A percentile compares a stretch with the other conserved stretches of the same genome.
Evolutionary conservation across 306 rosid genomes (phyloP).

Genomic region (Trichosanthes cucumerina): DNA sequence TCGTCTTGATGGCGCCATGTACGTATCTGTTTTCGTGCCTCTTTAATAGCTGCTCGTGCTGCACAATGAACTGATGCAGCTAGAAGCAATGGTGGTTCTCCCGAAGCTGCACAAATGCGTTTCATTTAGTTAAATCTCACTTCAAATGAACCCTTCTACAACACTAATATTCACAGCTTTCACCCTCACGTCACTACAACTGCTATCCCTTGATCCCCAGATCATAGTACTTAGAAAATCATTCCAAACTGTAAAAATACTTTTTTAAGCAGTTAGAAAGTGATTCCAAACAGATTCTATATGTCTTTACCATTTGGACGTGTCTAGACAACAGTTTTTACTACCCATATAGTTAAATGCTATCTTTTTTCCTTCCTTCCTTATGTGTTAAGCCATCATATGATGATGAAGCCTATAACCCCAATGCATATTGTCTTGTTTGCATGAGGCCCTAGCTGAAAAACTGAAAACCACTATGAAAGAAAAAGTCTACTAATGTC

Average conservation of each 20-base stretch:
- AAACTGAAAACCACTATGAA: not conserved
- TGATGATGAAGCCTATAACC: not conserved
- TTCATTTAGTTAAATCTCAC: not conserved
- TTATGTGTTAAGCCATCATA: not conserved
- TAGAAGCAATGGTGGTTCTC: constrained; percentile 78
- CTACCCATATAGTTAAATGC: not conserved
- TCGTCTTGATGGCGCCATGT: constrained; percentile 43
- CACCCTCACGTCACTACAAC: not conserved
- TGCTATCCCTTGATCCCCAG: not conserved
- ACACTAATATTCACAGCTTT: not conserved
- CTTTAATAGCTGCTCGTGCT: constrained; percentile 70
- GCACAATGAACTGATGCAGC: constrained; percentile 89
- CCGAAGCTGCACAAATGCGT: constrained; percentile 60
- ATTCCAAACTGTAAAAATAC: no score
- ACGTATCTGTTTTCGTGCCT: constrained; percentile 59
- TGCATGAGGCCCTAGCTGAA: not conserved
- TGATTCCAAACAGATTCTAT: not conserved
- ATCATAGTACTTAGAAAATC: no score
- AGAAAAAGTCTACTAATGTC: not conserved
- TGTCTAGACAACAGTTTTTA: not conserved
- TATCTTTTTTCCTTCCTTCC: not conserved
- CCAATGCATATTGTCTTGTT: not conserved
- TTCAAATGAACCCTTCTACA: not conserved
- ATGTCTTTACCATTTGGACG: not conserved
- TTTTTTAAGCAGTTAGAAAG: no score